Percentiles rank a stretch among this genome's conserved stretches.
phyloP scores from a whole-genome alignment of 495 filamentous ascomycete species.

The Cercophora sp. region DNA sequence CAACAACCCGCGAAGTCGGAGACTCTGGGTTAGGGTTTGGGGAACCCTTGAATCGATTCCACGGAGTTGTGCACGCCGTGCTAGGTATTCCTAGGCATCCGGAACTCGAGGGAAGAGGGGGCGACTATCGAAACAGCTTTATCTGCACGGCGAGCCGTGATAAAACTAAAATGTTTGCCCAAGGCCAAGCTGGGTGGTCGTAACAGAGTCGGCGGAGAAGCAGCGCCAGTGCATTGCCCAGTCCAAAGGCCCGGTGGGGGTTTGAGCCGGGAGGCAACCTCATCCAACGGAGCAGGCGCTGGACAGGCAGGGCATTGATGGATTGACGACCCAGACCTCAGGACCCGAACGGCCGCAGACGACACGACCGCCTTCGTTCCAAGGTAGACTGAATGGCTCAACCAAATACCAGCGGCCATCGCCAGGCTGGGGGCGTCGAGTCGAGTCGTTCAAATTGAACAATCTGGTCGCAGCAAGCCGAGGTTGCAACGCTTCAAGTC shows the following conservation, averaged over 20 bases:
- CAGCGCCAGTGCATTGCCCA: too few relatives aligned
- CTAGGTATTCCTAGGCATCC: not conserved
- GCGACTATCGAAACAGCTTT: constrained; percentile 12
- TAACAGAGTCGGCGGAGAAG: constrained; percentile 8
- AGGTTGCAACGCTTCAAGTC: too few relatives aligned
- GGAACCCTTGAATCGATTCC: too few relatives aligned
- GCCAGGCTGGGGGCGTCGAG: too few relatives aligned
- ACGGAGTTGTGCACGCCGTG: too few relatives aligned
- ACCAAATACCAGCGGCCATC: too few relatives aligned
- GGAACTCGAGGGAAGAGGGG: not conserved
- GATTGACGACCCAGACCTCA: not conserved
- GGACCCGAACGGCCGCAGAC: constrained; percentile 7
- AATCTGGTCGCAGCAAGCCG: too few relatives aligned
- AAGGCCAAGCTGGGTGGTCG: not conserved
- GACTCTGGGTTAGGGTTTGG: not conserved
- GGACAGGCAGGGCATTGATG: not conserved
- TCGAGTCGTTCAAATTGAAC: too few relatives aligned
- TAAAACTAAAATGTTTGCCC: not conserved
- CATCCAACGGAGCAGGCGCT: constrained; percentile 8
- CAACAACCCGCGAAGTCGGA: too few relatives aligned
- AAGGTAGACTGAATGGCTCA: too few relatives aligned
- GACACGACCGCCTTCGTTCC: constrained; percentile 8
- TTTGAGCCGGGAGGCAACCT: constrained; percentile 10
- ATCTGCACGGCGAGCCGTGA: not conserved
- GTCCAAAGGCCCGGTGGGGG: constrained; percentile 9